Base-by-base conservation (phyloP, 1,139 yeast species). In the Candida sanyaensis region DNA sequence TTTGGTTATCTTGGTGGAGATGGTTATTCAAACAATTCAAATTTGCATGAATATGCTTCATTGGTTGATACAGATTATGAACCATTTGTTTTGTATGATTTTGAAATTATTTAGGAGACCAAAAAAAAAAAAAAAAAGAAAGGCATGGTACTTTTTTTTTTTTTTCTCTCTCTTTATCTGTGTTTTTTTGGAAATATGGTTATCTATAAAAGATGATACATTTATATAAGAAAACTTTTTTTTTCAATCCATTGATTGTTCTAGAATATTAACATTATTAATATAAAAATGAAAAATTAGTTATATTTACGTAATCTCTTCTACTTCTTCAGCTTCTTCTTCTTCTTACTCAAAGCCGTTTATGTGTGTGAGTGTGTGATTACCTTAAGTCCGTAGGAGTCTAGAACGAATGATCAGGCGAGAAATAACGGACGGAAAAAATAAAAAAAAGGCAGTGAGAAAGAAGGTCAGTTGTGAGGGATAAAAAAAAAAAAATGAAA, bases 31-130 rank as follows among this genome's bases (percentile, higher is more conserved):
- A 78, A 86, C 52, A 74, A 81, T 60, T 65, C 77, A 47, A 84
- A 82, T 49, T 77, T 93, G 60, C 81, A 85, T 59, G 97, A 93
- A 66, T 93, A 88, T 65, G 95, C 97, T 23, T 83, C 96, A 7
- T 73, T 93, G 62, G 97, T 91, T 44, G 98, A 93, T 68, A 83
- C 93, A 37, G 97, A 93, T 53, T 93, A 91, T 65, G 96, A 92
- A 69, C 98, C 98, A 43, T 93, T 93, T 71, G 99, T 92, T 47
- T 69, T 92, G 60, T 92, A 88, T 66, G 80, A 80, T 50, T 61
- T 74, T 48, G 75, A 69, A 49, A 60, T 75, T 48, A 66, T 69
- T 45, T 73, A 63, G 56, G 9, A 6, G n/a, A n/a, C n/a, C n/a
- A n/a, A n/a, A n/a, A n/a, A n/a, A n/a, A n/a, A n/a, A n/a, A n/a